A percentile compares a stretch with the other conserved stretches of the same genome.
Evolutionary conservation across 2,329 filamentous ascomycete species (phyloP).

Genomic region (Alternaria triticimaculans): DNA sequence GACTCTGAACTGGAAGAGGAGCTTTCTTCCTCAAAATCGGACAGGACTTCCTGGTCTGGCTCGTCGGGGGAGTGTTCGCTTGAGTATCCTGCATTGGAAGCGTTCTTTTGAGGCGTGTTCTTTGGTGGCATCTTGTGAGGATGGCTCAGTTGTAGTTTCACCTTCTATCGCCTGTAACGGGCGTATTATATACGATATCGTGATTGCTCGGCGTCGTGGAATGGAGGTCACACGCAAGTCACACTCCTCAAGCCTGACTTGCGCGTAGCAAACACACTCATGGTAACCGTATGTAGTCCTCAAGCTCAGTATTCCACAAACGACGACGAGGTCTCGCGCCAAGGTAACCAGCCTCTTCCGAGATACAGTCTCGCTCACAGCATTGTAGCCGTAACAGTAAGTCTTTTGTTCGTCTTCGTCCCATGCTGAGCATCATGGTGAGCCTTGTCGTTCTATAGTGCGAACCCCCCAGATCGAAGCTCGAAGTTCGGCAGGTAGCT

Average conservation of each 20-base stretch:
- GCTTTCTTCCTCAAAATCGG: background rate
- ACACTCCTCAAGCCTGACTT: background rate
- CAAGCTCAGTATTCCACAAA: background rate
- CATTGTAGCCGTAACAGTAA: background rate
- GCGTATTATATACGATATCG: background rate
- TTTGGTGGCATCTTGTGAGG: background rate
- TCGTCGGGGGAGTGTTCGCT: background rate
- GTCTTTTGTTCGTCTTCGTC: background rate
- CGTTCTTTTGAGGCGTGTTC: background rate
- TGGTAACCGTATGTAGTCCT: background rate
- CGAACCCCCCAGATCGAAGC: background rate
- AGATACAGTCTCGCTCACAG: background rate
- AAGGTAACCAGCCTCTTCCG: background rate
- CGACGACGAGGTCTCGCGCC: background rate
- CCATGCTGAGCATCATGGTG: background rate
- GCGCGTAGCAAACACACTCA: background rate
- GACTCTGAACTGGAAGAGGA: background rate
- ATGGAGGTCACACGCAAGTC: background rate
- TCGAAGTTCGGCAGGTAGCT: constrained; percentile 9
- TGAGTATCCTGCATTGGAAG: background rate
- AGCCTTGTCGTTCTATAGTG: background rate
- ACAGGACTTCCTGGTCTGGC: background rate
- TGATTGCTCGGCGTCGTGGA: background rate
- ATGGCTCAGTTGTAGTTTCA: background rate
- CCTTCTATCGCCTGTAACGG: background rate